Evolutionary conservation across 306 rosid genomes (phyloP).

Genomic region (Quercus wislizeni): DNA sequence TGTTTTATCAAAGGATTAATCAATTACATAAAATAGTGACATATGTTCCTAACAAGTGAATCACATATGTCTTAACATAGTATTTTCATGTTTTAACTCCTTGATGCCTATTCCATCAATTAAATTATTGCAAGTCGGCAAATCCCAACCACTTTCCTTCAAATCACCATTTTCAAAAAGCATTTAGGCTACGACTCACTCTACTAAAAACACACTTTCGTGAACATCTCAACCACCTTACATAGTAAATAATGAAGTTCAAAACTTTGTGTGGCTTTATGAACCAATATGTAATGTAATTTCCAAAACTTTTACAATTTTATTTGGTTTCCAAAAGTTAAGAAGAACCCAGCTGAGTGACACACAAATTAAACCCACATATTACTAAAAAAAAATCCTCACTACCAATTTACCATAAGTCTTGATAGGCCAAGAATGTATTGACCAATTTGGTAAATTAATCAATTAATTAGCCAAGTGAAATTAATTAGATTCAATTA

Average conservation of each 20-base stretch:
- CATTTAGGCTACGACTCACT: not conserved
- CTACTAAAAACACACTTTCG: not conserved
- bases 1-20: too few species aligned
- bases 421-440: too few species aligned
- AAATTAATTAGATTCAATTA: too few species aligned
- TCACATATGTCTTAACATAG: too few species aligned
- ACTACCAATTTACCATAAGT: too few species aligned
- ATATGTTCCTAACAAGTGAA: too few species aligned
- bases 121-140: not conserved
- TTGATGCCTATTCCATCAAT: not conserved
- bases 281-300: not conserved
- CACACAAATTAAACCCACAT: not conserved
- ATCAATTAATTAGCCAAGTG: too few species aligned
- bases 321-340: not conserved
- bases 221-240: not conserved
- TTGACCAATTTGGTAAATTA: too few species aligned
- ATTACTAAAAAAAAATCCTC: too few species aligned
- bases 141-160: not conserved
- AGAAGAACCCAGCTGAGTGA: not conserved
- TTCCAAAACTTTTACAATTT: not conserved
- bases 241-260: not conserved
- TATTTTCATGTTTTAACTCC: not conserved
- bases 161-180: not conserved
- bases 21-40: too few species aligned
- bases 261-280: not conserved